phyloP scores from a whole-genome alignment of 345 rosid genomes.

The Gossypium anomalum region DNA sequence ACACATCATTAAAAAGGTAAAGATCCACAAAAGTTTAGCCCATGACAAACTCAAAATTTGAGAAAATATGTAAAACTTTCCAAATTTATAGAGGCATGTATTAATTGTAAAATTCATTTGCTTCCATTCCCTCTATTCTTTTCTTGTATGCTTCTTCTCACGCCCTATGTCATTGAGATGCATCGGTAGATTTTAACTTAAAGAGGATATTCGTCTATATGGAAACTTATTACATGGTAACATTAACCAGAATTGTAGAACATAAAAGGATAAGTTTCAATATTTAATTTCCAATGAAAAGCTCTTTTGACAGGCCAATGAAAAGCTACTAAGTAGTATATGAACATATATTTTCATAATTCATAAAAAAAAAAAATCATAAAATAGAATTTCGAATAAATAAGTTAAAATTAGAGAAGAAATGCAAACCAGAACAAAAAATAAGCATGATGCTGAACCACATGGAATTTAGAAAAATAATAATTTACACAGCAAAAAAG shows the following conservation, averaged over 20 bases:
- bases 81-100: not conserved
- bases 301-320: too few relatives aligned
- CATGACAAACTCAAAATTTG: not conserved
- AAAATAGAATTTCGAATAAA: slow-evolving; percentile 5
- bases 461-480: not conserved
- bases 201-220: not conserved
- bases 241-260: not conserved
- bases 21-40: not conserved
- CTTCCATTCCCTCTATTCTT: not conserved
- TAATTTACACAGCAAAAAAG: not conserved
- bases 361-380: not conserved
- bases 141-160: not conserved
- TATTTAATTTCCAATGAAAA: not conserved
- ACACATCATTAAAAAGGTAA: not conserved
- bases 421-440: not conserved
- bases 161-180: slow-evolving; percentile 4
- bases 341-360: not conserved
- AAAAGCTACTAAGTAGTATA: not conserved
- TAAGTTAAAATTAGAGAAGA: slow-evolving; percentile 1
- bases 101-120: not conserved
- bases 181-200: not conserved
- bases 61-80: not conserved
- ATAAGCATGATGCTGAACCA: not conserved
- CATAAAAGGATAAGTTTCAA: not conserved
- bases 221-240: not conserved